Evolutionary conservation across 2,329 filamentous ascomycete genomes (phyloP), one percentile per base, ranked within the genome.

Genomic region (Trichoderma hamatum): DNA sequence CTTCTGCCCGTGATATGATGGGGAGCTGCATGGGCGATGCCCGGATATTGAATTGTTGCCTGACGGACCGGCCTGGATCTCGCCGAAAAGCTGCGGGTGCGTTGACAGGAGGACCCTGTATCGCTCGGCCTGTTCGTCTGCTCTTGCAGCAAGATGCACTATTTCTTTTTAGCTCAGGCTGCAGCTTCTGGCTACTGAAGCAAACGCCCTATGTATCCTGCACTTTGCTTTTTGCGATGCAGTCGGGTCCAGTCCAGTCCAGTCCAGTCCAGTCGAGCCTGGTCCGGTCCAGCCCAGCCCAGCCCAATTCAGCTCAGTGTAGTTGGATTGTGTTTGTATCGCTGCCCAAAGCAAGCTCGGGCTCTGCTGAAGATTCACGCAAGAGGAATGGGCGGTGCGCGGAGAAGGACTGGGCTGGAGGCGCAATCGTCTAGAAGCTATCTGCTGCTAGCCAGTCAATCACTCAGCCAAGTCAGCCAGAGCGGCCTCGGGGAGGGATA

Each of bases 61-160:
- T 65, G 62, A 65, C 62, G 52, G 62, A 26, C 62, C 51, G 51
- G 61, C 24, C 36, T 60, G 36, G 36, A 60, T 43, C 58, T 60
- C 28, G 51, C 13, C 16, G 51, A 16, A 52, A 52, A 46, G 24
- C 49, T 28, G 24, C 24, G 21, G 14, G n/a, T 19, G 49, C 13
- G 21, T 55, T 43, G 56, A 59, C 34, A 28, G 56, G 30, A 59
- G 34, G 30, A 58, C 54, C 54, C 54, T 60, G 26, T 60, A 26
- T 43, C 24, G 11, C 21, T 24, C 19, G 1, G 7, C 11, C 28
- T 19, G 26, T 26, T 54, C 6, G 13, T 54, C 14, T 19, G 3
- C 24, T 55, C 14, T 30, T 21, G n/a, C 46, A 49, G 46, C 7
- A 49, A 24, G n/a, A 49, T 5, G n/a, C 46, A 49, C 46, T 49